Evolutionary conservation across 148 eudicot species (phyloP).

Genomic region (Chenopodium album): DNA sequence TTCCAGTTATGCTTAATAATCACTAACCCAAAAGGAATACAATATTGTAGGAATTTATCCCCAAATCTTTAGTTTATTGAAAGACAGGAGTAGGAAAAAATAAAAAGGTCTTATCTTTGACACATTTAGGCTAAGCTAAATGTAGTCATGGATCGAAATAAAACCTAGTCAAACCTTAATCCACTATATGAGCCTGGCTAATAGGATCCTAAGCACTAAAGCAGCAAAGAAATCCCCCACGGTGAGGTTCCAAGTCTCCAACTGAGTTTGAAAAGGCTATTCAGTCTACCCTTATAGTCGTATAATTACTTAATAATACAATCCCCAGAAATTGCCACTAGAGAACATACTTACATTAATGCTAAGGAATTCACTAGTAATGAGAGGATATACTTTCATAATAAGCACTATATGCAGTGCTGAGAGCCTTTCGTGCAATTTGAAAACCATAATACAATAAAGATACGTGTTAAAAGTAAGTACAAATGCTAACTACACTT

Average conservation of each 20-base stretch:
- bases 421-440: not conserved
- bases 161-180: not conserved
- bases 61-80: not conserved
- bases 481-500: not conserved
- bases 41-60: not conserved
- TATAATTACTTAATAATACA: not conserved
- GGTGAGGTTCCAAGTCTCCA: not conserved
- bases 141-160: not conserved
- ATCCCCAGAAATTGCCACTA: slow-evolving; percentile 3
- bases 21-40: not conserved
- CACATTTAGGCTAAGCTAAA: not conserved
- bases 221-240: not conserved
- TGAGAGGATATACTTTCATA: not conserved
- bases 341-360: not conserved
- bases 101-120: not conserved
- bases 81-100: not conserved
- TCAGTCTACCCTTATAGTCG: not conserved
- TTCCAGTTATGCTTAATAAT: not conserved
- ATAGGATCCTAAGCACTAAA: not conserved
- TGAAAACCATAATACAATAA: not conserved
- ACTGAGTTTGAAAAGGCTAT: not conserved
- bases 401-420: not conserved
- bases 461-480: not conserved
- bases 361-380: not conserved
- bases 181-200: not conserved